A percentile compares a stretch with the other conserved stretches of the same genome.
Evolutionary conservation across 2,329 filamentous ascomycete genomes (phyloP).

Genomic region (Elsinoe fawcettii): DNA sequence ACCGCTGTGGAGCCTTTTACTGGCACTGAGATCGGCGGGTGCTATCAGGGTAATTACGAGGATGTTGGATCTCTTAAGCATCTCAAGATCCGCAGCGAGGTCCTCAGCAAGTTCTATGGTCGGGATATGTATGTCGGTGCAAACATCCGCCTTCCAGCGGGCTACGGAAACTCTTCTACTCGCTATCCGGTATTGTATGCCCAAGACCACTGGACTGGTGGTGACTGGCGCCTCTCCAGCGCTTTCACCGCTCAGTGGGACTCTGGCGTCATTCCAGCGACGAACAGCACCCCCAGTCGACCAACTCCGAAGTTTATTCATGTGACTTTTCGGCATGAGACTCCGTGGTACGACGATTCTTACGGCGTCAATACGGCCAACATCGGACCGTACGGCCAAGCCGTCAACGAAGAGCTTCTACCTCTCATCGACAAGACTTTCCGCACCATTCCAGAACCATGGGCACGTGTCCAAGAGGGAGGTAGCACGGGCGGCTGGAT

Average conservation of each 20-base stretch:
- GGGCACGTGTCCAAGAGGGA: constrained; percentile 33
- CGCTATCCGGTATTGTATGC: constrained; percentile 32
- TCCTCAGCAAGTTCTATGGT: constrained; percentile 31
- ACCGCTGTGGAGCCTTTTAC: constrained; percentile 23
- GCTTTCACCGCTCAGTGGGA: constrained; percentile 28
- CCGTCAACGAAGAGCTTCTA: constrained; percentile 35
- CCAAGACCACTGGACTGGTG: constrained; percentile 30
- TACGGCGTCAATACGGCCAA: constrained; percentile 36
- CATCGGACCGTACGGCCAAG: constrained; percentile 34
- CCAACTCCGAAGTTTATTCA: constrained; percentile 32
- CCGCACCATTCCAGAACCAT: constrained; percentile 31
- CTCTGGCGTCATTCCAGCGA: constrained; percentile 26
- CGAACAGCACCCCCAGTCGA: constrained; percentile 23
- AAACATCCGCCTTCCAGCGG: constrained; percentile 30
- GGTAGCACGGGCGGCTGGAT: constrained; percentile 35
- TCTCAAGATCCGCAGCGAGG: constrained; percentile 33
- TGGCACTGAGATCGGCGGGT: constrained; percentile 32
- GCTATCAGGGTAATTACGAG: constrained; percentile 33
- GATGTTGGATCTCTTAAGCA: constrained; percentile 30
- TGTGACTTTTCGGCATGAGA: constrained; percentile 33
- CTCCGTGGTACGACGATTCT: constrained; percentile 34
- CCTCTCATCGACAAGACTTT: constrained; percentile 30
- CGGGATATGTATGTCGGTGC: constrained; percentile 33
- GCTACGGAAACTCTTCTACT: constrained; percentile 28
- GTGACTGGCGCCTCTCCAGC: constrained; percentile 24